Base-by-base conservation (phyloP, 805 yeast genomes). In the Pichia exigua region DNA sequence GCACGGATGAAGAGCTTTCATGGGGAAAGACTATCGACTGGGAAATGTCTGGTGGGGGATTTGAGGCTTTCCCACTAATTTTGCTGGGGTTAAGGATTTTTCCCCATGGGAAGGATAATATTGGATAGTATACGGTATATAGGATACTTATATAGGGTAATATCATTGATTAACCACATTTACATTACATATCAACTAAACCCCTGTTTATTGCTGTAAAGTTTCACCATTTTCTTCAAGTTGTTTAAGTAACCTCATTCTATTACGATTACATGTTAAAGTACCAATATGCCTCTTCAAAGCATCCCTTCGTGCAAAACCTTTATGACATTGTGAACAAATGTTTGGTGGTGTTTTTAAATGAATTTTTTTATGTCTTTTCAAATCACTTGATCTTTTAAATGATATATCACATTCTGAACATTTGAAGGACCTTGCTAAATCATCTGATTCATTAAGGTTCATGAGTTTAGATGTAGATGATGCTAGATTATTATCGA, bases 291-390 rank as follows among this genome's bases (percentile, higher is more conserved):
- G 95, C 58, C 95, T 72, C 63, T 85, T 86, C 59, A 86, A 70
- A 0, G 94, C 94, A 67, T 86, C 95, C 60, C 84, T 85, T 46
- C 95, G 70, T 2, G 94, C 92, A 73, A 86, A 86, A 0, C 94
- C 91, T 61, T 86, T 86, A 39, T 87, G 88, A 69, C 95, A 86
- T 18, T 73, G 68, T 7, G 83, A 79, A 66, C 95, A 86, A 45
- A 85, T 79, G 61, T 87, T 83, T 1, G 92, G 91, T 10, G 87
- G 78, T 2, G 83, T 79, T 24, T 81, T 74, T 45, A 83, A 67
- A 66, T 86, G 95, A 43, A 84, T 87, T 61, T 85, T 81, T 59
- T 82, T 87, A 61, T 85, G 94, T 51, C 92, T 73, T 62, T 82
- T 82, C 58, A 85, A 72, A 65, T 85, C 92, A 2, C 83, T 76